Percentiles rank a stretch among this genome's conserved stretches.
phyloP scores from a whole-genome alignment of 2,329 filamentous ascomycete genomes.

The Claviceps monticola region DNA sequence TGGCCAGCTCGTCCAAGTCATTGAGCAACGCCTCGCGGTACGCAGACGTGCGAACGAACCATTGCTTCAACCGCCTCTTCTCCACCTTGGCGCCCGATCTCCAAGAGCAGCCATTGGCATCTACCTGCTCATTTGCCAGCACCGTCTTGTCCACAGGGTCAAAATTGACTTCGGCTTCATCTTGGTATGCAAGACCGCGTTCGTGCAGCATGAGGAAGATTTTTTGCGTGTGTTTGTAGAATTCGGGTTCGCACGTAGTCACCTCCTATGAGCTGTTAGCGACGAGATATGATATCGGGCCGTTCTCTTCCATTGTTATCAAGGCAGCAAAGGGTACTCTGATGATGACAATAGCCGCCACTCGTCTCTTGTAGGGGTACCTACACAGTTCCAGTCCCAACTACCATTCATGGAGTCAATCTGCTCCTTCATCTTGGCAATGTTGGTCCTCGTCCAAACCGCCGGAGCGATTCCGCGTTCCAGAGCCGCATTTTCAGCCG shows the following conservation, averaged over 20 bases:
- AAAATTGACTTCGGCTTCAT: conserved; percentile 76
- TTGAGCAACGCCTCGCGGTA: conserved; percentile 60
- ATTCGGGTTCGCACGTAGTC: conserved; percentile 68
- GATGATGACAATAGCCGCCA: too few species aligned
- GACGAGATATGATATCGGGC: not conserved
- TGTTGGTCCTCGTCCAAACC: conserved; percentile 69
- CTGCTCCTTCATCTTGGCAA: conserved; percentile 73
- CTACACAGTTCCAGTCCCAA: conserved; percentile 72
- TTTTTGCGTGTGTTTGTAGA: conserved; percentile 81
- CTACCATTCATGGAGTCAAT: conserved; percentile 63
- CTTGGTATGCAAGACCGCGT: conserved; percentile 67
- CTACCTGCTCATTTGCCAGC: conserved; percentile 87
- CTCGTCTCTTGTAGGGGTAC: conserved; percentile 17
- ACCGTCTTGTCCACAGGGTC: conserved; percentile 84
- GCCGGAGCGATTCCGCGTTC: conserved; percentile 67
- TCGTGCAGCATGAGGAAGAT: conserved; percentile 68
- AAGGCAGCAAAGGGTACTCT: too few species aligned
- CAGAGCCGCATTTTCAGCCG: conserved; percentile 83
- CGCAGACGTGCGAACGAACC: conserved; percentile 76
- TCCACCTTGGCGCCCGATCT: conserved; percentile 75
- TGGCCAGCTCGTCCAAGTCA: conserved; percentile 52
- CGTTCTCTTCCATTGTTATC: not conserved
- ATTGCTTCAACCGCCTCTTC: conserved; percentile 67
- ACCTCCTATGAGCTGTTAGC: conserved; percentile 47
- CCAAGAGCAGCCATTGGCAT: conserved; percentile 74